phyloP scores from a whole-genome alignment of 2,329 filamentous ascomycete species.

The Neofusicoccum kwambonambiense region DNA sequence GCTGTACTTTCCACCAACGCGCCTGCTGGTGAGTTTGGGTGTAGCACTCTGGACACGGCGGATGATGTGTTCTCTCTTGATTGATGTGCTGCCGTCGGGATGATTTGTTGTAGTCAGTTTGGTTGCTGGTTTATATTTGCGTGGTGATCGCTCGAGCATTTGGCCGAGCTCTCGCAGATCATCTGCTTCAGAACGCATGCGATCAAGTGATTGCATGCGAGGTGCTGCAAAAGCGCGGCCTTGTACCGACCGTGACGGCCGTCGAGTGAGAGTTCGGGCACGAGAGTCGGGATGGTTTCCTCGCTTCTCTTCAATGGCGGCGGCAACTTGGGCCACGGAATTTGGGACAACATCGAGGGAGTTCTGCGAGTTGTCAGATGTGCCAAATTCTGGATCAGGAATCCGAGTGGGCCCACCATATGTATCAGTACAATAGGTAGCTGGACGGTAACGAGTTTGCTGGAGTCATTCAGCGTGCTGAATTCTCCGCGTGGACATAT shows the following conservation, averaged over 20 bases:
- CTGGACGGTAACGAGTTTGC: slow-evolving; percentile 53
- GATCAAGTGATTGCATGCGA: slow-evolving; percentile 51
- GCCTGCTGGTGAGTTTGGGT: background rate
- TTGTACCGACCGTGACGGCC: slow-evolving; percentile 43
- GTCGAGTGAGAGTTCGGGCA: slow-evolving; percentile 26
- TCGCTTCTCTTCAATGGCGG: slow-evolving; percentile 54
- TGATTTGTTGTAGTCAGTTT: slow-evolving; percentile 20
- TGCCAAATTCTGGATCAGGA: background rate
- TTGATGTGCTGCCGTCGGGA: slow-evolving; percentile 11
- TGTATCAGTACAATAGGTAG: slow-evolving; percentile 57
- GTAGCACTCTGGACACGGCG: slow-evolving; percentile 16
- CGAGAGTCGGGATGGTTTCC: slow-evolving; percentile 14
- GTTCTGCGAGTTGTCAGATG: slow-evolving; percentile 38
- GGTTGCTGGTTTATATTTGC: slow-evolving; percentile 34
- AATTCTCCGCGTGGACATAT: background rate
- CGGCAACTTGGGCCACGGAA: slow-evolving; percentile 54
- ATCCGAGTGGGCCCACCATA: slow-evolving; percentile 38
- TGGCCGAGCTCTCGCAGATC: slow-evolving; percentile 39
- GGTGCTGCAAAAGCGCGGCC: slow-evolving; percentile 55
- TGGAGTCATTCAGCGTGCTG: slow-evolving; percentile 25
- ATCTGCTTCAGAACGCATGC: slow-evolving; percentile 41
- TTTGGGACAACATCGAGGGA: slow-evolving; percentile 58
- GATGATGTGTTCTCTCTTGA: slow-evolving; percentile 6
- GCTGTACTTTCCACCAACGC: background rate
- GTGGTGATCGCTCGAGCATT: slow-evolving; percentile 44